Conservation (phyloP, 2,329 filamentous ascomycete species). For the Fusarium secorum region DNA sequence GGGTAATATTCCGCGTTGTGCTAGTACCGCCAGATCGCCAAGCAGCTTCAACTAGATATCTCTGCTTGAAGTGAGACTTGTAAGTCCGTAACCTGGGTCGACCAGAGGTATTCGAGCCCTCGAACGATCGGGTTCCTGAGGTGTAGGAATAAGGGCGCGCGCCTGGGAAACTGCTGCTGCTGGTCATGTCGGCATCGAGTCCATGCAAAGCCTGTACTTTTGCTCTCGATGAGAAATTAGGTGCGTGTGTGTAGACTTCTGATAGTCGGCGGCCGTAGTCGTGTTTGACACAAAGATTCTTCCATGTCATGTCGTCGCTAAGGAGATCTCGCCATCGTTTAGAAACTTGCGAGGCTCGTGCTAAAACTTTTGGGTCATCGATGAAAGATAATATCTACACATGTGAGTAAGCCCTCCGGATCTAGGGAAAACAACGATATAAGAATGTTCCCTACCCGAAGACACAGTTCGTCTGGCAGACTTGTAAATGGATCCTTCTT, state of each 20-base stretch:
- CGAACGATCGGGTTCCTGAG: constrained; percentile 61
- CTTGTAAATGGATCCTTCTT: constrained; percentile 97
- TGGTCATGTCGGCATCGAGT: constrained; percentile 48
- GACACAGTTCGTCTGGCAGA: constrained; percentile 89
- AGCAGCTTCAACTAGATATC: constrained; percentile 95
- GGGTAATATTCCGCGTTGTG: constrained; percentile 86
- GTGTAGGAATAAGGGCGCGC: constrained; percentile 50
- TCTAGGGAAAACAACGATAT: not conserved
- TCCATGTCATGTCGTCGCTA: constrained; percentile 98
- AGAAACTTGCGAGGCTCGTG: constrained; percentile 95
- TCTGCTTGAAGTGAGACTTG: constrained; percentile 96
- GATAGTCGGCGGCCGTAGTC: constrained; percentile 75
- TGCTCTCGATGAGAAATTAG: constrained; percentile 43
- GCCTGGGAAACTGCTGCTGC: constrained; percentile 56
- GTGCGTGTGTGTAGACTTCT: constrained; percentile 53
- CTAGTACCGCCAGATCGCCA: constrained; percentile 93
- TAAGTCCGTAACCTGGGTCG: constrained; percentile 78
- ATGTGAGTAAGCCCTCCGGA: not conserved
- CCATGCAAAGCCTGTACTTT: constrained; percentile 44
- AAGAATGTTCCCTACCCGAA: constrained; percentile 71
- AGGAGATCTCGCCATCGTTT: constrained; percentile 91
- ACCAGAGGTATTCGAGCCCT: constrained; percentile 50
- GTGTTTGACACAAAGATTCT: constrained; percentile 94
- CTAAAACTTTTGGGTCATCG: constrained; percentile 93
- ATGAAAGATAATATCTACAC: constrained; percentile 90